phyloP scores from a whole-genome alignment of 1,284 basidiomycete genomes.

The Cystobasidium pallidum region DNA sequence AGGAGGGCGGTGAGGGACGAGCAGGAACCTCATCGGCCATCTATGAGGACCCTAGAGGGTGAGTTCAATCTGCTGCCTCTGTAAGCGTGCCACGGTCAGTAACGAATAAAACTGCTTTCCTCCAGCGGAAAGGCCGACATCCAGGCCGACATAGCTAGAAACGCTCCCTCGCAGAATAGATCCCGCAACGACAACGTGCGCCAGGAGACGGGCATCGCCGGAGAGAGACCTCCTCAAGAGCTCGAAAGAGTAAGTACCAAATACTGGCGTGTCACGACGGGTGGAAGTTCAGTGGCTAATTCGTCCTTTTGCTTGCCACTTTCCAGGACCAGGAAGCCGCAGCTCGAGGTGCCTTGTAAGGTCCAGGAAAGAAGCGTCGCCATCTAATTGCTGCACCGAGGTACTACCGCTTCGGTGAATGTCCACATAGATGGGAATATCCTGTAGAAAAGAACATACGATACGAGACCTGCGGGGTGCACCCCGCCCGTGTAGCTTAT shows the following conservation, averaged over 20 bases:
- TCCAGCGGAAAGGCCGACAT: constrained; percentile 36
- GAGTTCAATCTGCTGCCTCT: background rate
- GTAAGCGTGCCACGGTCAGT: too few relatives aligned
- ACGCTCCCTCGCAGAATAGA: constrained; percentile 23
- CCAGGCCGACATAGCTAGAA: constrained; percentile 38
- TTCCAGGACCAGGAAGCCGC: constrained; percentile 5
- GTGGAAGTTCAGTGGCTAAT: too few relatives aligned
- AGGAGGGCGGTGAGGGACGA: constrained; percentile 33
- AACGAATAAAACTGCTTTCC: too few relatives aligned
- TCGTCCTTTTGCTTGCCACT: too few relatives aligned
- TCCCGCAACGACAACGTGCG: constrained; percentile 27
- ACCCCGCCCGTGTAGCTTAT: too few relatives aligned
- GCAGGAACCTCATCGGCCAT: constrained; percentile 26
- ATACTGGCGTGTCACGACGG: background rate
- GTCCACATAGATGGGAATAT: too few relatives aligned
- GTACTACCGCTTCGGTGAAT: too few relatives aligned
- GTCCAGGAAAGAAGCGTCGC: background rate
- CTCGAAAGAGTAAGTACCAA: constrained; percentile 5
- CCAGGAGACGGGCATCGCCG: constrained; percentile 38
- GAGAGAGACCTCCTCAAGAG: constrained; percentile 35
- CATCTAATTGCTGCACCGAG: too few relatives aligned
- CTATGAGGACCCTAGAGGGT: constrained; percentile 42
- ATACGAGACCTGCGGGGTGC: too few relatives aligned
- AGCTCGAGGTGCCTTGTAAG: constrained; percentile 1
- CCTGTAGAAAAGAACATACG: too few relatives aligned